Evolutionary conservation across 768 basidiomycete genomes (phyloP), one percentile per base, ranked within the genome.

Genomic region (Lenzites betulinus): DNA sequence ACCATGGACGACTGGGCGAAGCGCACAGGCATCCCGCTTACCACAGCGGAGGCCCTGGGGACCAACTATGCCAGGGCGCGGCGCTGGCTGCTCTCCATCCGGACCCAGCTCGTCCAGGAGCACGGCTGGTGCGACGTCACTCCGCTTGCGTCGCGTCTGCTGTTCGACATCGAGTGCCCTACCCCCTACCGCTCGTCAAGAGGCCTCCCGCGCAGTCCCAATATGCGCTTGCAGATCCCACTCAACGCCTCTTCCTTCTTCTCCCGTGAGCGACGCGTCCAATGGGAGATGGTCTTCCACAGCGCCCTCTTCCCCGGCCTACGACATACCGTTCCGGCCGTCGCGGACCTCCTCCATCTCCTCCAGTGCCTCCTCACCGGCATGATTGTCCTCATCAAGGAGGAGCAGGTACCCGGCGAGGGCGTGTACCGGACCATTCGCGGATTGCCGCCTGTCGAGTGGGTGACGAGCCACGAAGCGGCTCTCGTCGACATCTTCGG

Each of bases 201-300:
- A 59, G 88, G 89, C 64, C 80, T 92, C 46, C 90, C 91, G 7
- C 87, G 89, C 43, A 87, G 89, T 56, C 91, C 91, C 59, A 81
- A 84, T 68, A 77, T 90, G 67, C 85, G 80, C 47, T 77, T 92
- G 7, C 86, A 89, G 69, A 81, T 93, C 36, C 91, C 91, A 8
- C 79, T 86, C 59, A 85, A 92, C 64, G 90, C 91, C 39, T 87
- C 86, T 41, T 90, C 91, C 25, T 93, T 93, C 75, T 93, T 93
- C 77, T 89, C 87, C 50, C 90, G 90, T 12, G 89, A 93, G 71
- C 78, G 91, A 66, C 84, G 89, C 60, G 83, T 92, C 47, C 90
- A 92, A 71, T 93, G 92, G 91, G 85, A 92, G 72, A 92, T 92
- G 90, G 89, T 92, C 67, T 93, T 93, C 70, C 90, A 76, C 62